phyloP scores from a whole-genome alignment of 345 rosid species.

The Orychophragmus violaceus region DNA sequence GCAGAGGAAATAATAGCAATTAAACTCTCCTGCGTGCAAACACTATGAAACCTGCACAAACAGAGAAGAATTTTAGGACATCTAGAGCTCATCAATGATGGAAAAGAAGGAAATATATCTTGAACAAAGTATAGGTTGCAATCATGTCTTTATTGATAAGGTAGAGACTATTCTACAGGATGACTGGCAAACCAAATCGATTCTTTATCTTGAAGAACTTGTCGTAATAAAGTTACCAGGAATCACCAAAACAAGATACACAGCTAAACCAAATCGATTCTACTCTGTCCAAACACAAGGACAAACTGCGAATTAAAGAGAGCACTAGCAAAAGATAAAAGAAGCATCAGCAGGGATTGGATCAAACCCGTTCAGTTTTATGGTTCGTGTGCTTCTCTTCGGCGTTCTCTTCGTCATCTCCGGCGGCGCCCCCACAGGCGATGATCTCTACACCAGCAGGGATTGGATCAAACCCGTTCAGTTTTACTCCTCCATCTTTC shows the following conservation, averaged over 20 bases:
- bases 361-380: too few relatives aligned
- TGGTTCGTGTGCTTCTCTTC: too few relatives aligned
- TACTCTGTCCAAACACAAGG: neutral
- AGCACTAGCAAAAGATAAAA: neutral
- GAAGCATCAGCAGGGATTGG: too few relatives aligned
- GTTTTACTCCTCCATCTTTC: too few relatives aligned
- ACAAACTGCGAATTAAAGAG: neutral
- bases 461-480: too few relatives aligned
- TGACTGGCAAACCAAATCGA: neutral
- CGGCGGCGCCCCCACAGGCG: too few relatives aligned
- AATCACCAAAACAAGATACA: neutral
- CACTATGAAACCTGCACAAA: conserved; percentile 17
- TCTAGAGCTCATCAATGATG: neutral
- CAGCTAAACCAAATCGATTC: neutral
- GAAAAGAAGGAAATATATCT: neutral
- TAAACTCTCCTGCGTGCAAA: neutral
- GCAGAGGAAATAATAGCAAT: neutral
- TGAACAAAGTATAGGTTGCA: neutral
- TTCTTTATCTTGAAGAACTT: conserved; percentile 6
- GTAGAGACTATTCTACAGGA: neutral
- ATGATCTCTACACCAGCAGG: too few relatives aligned
- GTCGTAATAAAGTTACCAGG: neutral
- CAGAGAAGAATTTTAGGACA: neutral
- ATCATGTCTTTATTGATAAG: neutral
- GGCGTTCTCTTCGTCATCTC: too few relatives aligned